Percentiles rank a stretch among this genome's conserved stretches.
Evolutionary conservation across 192 early-diverging fungal genomes (phyloP).

Genomic region (Coemansia sp.): DNA sequence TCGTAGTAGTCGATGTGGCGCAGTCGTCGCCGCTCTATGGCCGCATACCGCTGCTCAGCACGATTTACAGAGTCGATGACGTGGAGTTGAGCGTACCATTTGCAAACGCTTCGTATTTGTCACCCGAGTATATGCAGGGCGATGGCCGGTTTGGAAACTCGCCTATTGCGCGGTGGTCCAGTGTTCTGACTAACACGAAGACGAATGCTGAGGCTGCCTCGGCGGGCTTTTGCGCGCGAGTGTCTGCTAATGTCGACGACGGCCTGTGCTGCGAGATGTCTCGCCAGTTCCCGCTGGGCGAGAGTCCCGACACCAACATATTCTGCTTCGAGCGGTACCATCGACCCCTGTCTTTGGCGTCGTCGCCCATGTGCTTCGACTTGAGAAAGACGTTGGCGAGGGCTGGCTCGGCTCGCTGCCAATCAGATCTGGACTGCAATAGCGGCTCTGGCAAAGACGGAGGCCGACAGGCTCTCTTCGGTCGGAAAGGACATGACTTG

Average conservation of each 20-base stretch:
- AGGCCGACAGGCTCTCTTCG: background rate
- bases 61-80: conserved; percentile 31
- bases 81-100: conserved; percentile 1
- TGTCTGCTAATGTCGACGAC: conserved; percentile 29
- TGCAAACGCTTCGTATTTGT: background rate
- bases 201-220: conserved; percentile 16
- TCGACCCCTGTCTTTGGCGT: background rate
- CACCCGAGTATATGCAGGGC: background rate
- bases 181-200: conserved; percentile 17
- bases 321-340: conserved; percentile 35
- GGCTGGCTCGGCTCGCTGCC: conserved; percentile 12
- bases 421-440: conserved; percentile 18
- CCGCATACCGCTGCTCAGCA: conserved; percentile 26
- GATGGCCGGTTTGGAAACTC: background rate
- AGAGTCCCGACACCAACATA: conserved; percentile 39
- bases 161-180: conserved; percentile 33
- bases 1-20: conserved; percentile 25
- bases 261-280: conserved; percentile 52
- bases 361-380: conserved; percentile 32
- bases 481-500: background rate
- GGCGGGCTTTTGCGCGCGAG: conserved; percentile 22
- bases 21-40: conserved; percentile 28
- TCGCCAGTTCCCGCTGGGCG: conserved; percentile 29
- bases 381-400: conserved; percentile 22
- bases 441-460: background rate